Percentiles rank a stretch among this genome's conserved stretches.
Evolutionary conservation across 768 basidiomycete species (phyloP).

Genomic region (Phlegmacium glaucopus): DNA sequence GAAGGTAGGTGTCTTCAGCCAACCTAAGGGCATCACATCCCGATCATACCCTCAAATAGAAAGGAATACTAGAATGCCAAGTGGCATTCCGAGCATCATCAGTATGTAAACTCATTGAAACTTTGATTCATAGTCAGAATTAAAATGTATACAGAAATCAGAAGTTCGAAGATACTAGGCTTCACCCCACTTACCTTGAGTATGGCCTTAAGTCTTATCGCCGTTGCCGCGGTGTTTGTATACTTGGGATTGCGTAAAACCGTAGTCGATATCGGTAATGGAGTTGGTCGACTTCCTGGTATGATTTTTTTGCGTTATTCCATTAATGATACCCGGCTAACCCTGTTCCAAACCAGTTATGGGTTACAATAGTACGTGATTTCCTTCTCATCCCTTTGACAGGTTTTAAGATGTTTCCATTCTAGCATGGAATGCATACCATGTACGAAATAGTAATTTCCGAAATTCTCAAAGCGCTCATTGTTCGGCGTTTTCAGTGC

Average conservation of each 20-base stretch:
- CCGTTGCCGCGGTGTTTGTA: slow-evolving; percentile 11
- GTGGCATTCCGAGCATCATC: no score
- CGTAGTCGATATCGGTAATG: not conserved
- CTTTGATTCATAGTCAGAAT: no score
- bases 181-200: slow-evolving; percentile 20
- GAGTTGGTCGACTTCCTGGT: slow-evolving; percentile 26
- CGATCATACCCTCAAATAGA: no score
- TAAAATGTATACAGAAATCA: no score
- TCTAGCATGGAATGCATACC: slow-evolving; percentile 62
- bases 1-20: no score
- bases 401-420: not conserved
- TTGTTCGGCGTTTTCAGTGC: slow-evolving; percentile 35
- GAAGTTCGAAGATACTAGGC: slow-evolving; percentile 7
- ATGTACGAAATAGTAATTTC: slow-evolving; percentile 31
- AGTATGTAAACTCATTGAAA: no score
- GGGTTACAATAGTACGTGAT: slow-evolving; percentile 56
- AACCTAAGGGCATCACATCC: no score
- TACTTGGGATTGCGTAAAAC: slow-evolving; percentile 6
- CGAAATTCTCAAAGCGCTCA: no score
- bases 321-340: not conserved
- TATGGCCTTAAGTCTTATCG: slow-evolving; percentile 14
- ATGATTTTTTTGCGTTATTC: slow-evolving; percentile 4
- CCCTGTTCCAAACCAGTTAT: slow-evolving; percentile 32
- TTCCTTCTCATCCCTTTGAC: not conserved
- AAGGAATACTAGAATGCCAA: no score